Evolutionary conservation across 768 basidiomycete genomes (phyloP).

Genomic region (Lentinula sp.): DNA sequence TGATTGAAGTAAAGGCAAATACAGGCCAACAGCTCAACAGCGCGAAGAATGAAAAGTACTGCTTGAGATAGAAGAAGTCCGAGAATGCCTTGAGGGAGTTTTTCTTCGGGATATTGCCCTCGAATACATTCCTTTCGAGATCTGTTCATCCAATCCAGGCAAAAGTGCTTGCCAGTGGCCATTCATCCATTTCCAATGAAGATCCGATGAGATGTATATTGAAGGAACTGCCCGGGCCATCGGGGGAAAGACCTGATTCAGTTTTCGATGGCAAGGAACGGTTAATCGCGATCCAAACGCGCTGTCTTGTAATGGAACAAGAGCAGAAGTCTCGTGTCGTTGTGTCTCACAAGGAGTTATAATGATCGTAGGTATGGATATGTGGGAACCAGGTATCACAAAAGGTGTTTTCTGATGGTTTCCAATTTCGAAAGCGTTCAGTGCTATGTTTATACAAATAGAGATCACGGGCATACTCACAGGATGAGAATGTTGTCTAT

Average conservation of each 20-base stretch:
- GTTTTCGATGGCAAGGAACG: slow-evolving; percentile 40
- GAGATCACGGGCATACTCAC: neutral
- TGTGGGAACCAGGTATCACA: slow-evolving; percentile 24
- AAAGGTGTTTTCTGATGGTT: slow-evolving; percentile 13
- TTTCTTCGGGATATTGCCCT: slow-evolving; percentile 7
- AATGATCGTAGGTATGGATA: slow-evolving; percentile 42
- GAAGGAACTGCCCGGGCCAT: neutral
- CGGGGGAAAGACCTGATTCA: slow-evolving; percentile 34
- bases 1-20: too few species aligned
- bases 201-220: slow-evolving; percentile 13
- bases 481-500: neutral
- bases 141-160: slow-evolving; percentile 42
- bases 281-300: slow-evolving; percentile 45
- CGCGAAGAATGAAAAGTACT: neutral
- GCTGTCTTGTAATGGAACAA: slow-evolving; percentile 49
- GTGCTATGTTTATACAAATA: neutral
- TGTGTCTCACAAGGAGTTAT: slow-evolving; percentile 41
- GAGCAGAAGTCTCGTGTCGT: slow-evolving; percentile 31
- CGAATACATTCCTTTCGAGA: slow-evolving; percentile 36
- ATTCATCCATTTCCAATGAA: slow-evolving; percentile 41
- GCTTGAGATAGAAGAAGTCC: neutral
- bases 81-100: neutral
- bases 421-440: neutral
- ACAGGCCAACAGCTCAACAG: too few species aligned
- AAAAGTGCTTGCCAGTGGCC: slow-evolving; percentile 52